Evolutionary conservation across 805 yeast species (phyloP).

Genomic region (Pichia rugopelliculosa): DNA sequence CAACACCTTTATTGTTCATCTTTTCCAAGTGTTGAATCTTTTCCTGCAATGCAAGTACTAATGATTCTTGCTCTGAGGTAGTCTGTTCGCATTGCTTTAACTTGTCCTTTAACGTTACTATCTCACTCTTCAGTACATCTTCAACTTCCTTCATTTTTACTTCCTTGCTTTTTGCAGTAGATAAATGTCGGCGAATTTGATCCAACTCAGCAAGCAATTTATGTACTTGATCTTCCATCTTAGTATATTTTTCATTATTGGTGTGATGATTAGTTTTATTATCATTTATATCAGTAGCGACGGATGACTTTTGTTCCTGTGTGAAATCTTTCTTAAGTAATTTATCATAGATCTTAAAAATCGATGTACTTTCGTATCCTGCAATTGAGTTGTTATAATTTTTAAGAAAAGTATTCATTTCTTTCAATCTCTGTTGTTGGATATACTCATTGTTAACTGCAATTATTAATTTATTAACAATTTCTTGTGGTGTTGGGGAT

Average conservation of each 20-base stretch:
- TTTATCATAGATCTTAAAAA: slow-evolving; percentile 6
- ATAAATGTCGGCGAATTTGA: slow-evolving; percentile 16
- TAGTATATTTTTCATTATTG: slow-evolving; percentile 5
- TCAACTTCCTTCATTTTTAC: slow-evolving; percentile 6
- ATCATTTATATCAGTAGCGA: not conserved
- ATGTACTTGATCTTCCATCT: slow-evolving; percentile 17
- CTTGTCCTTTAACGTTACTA: not conserved
- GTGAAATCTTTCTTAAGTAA: slow-evolving; percentile 2
- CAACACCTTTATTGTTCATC: not conserved
- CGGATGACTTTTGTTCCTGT: not conserved
- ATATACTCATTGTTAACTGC: slow-evolving; percentile 52
- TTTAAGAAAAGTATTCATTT: slow-evolving; percentile 47
- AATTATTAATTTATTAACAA: slow-evolving; percentile 46
- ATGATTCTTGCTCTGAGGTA: not conserved
- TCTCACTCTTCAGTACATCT: slow-evolving; percentile 10
- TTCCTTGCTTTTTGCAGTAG: slow-evolving; percentile 17
- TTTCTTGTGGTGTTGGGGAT: slow-evolving; percentile 45
- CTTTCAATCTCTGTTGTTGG: slow-evolving; percentile 47
- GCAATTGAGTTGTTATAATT: slow-evolving; percentile 33
- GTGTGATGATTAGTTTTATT: not conserved
- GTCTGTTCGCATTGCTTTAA: not conserved
- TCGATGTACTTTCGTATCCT: slow-evolving; percentile 1
- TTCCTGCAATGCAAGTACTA: not conserved
- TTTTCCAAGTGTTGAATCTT: not conserved
- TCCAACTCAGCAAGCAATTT: slow-evolving; percentile 17